phyloP scores from a whole-genome alignment of 1,139 yeast species.

The Nakaseomyces uthaithaninus region DNA sequence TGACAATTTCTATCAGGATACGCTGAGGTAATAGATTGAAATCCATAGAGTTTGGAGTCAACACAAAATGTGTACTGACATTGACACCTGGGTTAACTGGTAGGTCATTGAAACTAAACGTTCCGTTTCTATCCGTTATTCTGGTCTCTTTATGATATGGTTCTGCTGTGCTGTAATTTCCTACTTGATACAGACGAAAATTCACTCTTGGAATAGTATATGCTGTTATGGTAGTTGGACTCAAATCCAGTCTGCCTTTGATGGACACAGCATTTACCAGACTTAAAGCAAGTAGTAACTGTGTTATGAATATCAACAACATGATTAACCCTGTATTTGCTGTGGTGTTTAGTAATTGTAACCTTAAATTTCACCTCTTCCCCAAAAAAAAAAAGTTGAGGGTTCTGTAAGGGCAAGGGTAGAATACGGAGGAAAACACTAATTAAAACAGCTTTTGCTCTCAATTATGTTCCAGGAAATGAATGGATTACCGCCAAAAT shows the following conservation, averaged over 20 bases:
- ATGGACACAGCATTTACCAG: slow-evolving; percentile 8
- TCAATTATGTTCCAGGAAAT: too few relatives aligned
- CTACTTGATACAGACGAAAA: slow-evolving; percentile 26
- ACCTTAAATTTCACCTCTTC: too few relatives aligned
- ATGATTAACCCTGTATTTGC: too few relatives aligned
- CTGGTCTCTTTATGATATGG: slow-evolving; percentile 16
- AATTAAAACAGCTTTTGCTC: too few relatives aligned
- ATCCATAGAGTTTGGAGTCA: slow-evolving; percentile 26
- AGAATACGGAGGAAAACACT: too few relatives aligned
- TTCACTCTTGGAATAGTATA: slow-evolving; percentile 20
- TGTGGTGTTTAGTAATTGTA: too few relatives aligned
- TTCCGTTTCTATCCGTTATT: slow-evolving; percentile 21
- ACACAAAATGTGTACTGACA: slow-evolving; percentile 25
- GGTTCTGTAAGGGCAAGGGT: too few relatives aligned
- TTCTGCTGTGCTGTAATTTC: slow-evolving; percentile 14
- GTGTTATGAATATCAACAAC: not conserved
- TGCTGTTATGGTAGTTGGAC: slow-evolving; percentile 18
- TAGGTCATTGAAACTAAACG: slow-evolving; percentile 24
- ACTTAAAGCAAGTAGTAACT: slow-evolving; percentile 4
- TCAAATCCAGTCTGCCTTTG: slow-evolving; percentile 21
- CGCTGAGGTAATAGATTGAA: slow-evolving; percentile 31
- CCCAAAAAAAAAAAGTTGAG: too few relatives aligned
- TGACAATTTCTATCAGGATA: slow-evolving; percentile 23
- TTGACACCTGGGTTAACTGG: slow-evolving; percentile 24
- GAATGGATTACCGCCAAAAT: too few relatives aligned